Conservation (phyloP, 495 filamentous ascomycete genomes). For the Neurospora sp. region DNA sequence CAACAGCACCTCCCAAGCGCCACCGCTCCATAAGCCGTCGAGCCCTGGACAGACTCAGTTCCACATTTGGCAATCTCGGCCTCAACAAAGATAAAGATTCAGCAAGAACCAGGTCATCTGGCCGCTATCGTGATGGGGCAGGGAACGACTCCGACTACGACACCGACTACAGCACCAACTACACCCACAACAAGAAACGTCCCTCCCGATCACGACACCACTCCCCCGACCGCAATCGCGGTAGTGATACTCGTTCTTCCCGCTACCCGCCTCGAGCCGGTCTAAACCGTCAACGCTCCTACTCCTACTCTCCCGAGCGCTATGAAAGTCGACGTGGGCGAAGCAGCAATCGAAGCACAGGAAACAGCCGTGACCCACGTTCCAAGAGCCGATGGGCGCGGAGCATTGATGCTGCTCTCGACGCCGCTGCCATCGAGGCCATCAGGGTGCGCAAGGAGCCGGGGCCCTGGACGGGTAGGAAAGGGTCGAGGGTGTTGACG, state of each 20-base stretch:
- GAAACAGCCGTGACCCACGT: background rate
- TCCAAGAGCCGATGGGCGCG: constrained; percentile 2
- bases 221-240: background rate
- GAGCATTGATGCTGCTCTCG: constrained; percentile 21
- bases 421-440: constrained; percentile 32
- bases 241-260: background rate
- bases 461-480: constrained; percentile 29
- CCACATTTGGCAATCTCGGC: constrained; percentile 8
- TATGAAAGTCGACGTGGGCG: background rate
- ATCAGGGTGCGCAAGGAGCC: constrained; percentile 34
- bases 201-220: background rate
- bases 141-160: background rate
- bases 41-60: constrained; percentile 14
- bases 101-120: background rate
- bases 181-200: background rate
- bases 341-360: background rate
- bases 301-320: background rate
- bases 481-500: constrained; percentile 30
- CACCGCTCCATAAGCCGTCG: constrained; percentile 17
- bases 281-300: constrained; percentile 2
- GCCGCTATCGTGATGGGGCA: background rate
- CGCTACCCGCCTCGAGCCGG: background rate
- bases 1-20: constrained; percentile 5
- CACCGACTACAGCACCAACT: background rate
- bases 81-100: background rate